Conservation (phyloP, 768 basidiomycete species). For the Trametes gibbosa region DNA sequence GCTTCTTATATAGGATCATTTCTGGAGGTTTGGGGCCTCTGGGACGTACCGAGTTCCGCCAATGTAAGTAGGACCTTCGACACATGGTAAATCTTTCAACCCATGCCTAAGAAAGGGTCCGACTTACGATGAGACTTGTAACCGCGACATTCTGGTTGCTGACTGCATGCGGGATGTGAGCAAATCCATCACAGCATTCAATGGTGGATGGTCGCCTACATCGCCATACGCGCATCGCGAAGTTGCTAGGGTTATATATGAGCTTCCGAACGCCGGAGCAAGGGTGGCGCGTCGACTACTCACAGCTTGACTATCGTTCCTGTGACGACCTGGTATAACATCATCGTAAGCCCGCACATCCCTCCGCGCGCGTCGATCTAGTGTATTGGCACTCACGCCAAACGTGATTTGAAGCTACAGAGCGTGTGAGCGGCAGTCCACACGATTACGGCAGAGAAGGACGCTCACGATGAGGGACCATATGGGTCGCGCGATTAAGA, state of each 20-base stretch:
- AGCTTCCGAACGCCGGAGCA: not conserved
- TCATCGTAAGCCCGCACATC: not conserved
- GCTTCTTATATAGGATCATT: slow-evolving; percentile 12
- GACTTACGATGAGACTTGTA: slow-evolving; percentile 45
- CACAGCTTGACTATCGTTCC: slow-evolving; percentile 57
- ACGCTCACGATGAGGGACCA: slow-evolving; percentile 25
- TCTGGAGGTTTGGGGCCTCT: not conserved
- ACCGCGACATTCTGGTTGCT: slow-evolving; percentile 50
- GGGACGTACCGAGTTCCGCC: slow-evolving; percentile 46
- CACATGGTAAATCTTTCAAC: not conserved
- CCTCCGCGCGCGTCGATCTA: not conserved
- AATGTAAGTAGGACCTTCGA: slow-evolving; percentile 44
- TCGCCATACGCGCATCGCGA: slow-evolving; percentile 61
- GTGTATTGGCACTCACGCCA: slow-evolving; percentile 21
- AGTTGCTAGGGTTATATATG: slow-evolving; percentile 33
- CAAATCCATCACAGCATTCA: not conserved
- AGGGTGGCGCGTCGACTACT: slow-evolving; percentile 16
- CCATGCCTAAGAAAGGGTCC: not conserved
- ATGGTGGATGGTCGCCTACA: slow-evolving; percentile 36
- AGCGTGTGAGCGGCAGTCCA: not conserved
- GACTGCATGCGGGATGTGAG: slow-evolving; percentile 36
- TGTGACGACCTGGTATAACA: slow-evolving; percentile 43
- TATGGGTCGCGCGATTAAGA: slow-evolving; percentile 22
- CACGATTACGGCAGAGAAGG: not conserved
- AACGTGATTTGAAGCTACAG: slow-evolving; percentile 27